Evolutionary conservation across 768 basidiomycete species (phyloP), one percentile per base, ranked within the genome.

Genomic region (Tricholoma sp.): DNA sequence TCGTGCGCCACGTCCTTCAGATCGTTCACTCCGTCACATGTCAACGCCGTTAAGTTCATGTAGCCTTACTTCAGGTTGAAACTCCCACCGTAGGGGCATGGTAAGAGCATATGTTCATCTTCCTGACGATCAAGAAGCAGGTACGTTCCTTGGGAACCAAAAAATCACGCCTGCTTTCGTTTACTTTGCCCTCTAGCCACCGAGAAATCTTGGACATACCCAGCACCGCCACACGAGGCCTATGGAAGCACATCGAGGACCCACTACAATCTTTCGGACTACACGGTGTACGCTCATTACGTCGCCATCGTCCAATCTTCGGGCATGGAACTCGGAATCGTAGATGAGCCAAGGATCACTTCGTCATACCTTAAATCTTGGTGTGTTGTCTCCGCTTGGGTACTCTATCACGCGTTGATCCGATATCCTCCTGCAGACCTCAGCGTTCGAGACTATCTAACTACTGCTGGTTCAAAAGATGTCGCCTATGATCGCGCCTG

Each of bases 291-390:
- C 16, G 46, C 46, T 19, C 46, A 49, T 49, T 29, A 29, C 47
- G 16, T 16, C n/a, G 47, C 29, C 8, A 53, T 63, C n/a, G 53
- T 63, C 19, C 62, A 63, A 37, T 63, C 62, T 2, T 62, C 62
- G 7, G 60, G 64, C 6, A 63, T 56, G 56, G 64, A 46, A 46
- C 21, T 46, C 45, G 22, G 45, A 46, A 47, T 24, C 46, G 27
- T 47, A 29, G 46, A 47, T 47, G 46, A 47, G 24, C 45, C 45
- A 47, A 47, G 45, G 9, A 47, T 32, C 54, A 46, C 21, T 60
- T 63, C 22, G 39, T 56, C 11, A 63, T 65, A 41, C 61, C 5
- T 58, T 65, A 22, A 61, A 63, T 46, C 55, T 65, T 12, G 31
- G 60, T 4, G 46, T 47, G 46, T 47, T 3, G 6, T 47, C 46